Evolutionary conservation across 2,329 filamentous ascomycete species (phyloP), one percentile per base, ranked within the genome.

Genomic region (Fusarium sp.): DNA sequence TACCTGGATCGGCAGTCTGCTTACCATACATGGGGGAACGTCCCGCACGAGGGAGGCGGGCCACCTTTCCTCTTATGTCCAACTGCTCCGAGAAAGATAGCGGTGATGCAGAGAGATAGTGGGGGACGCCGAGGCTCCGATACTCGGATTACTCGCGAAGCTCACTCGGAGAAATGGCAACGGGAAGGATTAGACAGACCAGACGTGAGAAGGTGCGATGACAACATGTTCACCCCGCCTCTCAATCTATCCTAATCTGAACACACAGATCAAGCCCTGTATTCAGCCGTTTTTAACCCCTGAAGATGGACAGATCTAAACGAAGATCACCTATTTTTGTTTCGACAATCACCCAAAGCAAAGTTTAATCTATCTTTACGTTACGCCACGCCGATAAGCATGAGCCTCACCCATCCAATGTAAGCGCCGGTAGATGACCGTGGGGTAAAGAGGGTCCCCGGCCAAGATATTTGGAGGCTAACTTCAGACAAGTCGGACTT

Each of bases 391-490:
- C 44, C 29, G n/a, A 50, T 50, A 38, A 46, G 34, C 38, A 50
- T 50, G 29, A 46, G 29, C 30, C 46, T 38, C 14, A 43, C 38
- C 24, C 14, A 24, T 32, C 14, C 30, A 30, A 47, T 62, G n/a
- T 15, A 53, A 38, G 45, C 54, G n/a, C 25, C 44, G 42, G 25
- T 20, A 49, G 18, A 62, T 62, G 60, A 51, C 44, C 38, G 25
- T 55, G 30, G 30, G 45, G 44, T 38, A 62, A 24, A 24, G 34
- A 47, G 40, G 50, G 50, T 27, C 38, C n/a, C 49, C 30, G 4
- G 63, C 64, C 59, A 63, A 70, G 62, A 34, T 24, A 46, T 45
- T 66, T 55, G 22, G 52, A 63, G 50, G 30, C 62, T 50, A 67
- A 44, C 44, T 58, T 27, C 24, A 46, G 53, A 63, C 44, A 56